A percentile compares a stretch with the other conserved stretches of the same genome.
Evolutionary conservation across 2,329 filamentous ascomycete species (phyloP).

Genomic region (Arthrobotrys musiformis): DNA sequence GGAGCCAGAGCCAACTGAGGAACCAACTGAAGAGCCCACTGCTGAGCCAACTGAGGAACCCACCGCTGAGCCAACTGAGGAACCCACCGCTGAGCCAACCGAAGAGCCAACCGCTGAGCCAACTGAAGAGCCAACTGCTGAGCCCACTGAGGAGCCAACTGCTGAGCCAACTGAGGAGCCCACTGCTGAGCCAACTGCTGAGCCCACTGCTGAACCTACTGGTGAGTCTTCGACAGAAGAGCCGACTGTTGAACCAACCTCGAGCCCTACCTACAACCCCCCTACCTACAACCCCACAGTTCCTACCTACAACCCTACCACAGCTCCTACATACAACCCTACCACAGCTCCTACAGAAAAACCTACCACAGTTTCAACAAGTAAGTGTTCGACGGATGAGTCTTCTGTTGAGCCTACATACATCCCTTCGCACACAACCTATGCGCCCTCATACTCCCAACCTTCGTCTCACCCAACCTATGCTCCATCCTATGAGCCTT

Average conservation of each 20-base stretch:
- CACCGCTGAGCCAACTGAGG: conserved; percentile 11
- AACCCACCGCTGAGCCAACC: background rate
- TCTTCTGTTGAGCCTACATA: conserved; percentile 11
- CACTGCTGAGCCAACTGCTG: conserved; percentile 1
- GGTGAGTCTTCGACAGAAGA: conserved; percentile 11
- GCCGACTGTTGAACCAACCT: conserved; percentile 3
- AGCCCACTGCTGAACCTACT: conserved; percentile 19
- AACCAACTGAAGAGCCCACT: conserved; percentile 25
- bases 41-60: conserved; percentile 14
- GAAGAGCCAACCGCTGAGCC: conserved; percentile 1
- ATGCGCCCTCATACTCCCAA: conserved; percentile 2
- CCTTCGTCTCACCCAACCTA: conserved; percentile 29
- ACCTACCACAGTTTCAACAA: conserved; percentile 3
- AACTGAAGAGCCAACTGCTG: conserved; percentile 6
- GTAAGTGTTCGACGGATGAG: conserved; percentile 3
- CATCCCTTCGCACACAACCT: conserved; percentile 6
- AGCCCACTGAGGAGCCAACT: conserved; percentile 16
- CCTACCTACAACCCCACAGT: conserved; percentile 1
- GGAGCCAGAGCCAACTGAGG: conserved; percentile 15
- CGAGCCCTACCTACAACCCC: background rate
- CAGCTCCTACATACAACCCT: conserved; percentile 9
- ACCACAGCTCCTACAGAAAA: background rate
- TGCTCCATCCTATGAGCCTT: conserved; percentile 18
- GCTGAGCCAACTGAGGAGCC: conserved; percentile 7
- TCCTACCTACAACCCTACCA: conserved; percentile 11